Evolutionary conservation across 805 yeast genomes (phyloP).

Genomic region (Cyberlindnera suaveolens): DNA sequence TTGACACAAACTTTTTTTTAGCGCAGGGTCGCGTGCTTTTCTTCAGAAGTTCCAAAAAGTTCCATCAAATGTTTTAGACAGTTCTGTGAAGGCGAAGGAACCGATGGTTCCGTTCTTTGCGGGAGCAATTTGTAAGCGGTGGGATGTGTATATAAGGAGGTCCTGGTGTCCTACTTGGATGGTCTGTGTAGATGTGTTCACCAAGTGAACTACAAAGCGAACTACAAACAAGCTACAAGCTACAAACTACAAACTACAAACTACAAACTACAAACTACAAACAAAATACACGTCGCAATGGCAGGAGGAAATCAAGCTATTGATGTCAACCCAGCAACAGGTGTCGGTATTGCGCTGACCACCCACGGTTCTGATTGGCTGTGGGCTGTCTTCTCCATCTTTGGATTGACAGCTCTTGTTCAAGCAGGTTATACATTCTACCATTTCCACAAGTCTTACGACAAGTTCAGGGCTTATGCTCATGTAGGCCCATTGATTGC

Average conservation of each 20-base stretch:
- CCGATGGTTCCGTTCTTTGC: too few species aligned
- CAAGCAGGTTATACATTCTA: constrained; percentile 21
- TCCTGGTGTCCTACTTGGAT: too few species aligned
- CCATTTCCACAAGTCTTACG: constrained; percentile 16
- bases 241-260: constrained; percentile 1
- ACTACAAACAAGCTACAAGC: not conserved
- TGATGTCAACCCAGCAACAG: constrained; percentile 17
- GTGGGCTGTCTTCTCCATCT: constrained; percentile 54
- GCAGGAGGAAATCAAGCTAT: constrained; percentile 22
- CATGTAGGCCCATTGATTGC: constrained; percentile 38
- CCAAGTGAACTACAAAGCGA: not conserved
- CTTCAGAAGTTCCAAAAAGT: too few species aligned
- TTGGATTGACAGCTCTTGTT: constrained; percentile 32
- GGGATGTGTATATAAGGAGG: too few species aligned
- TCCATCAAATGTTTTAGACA: too few species aligned
- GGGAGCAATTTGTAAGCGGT: too few species aligned
- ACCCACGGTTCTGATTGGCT: constrained; percentile 60
- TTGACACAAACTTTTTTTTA: too few species aligned
- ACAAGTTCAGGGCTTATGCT: constrained; percentile 24
- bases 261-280: constrained; percentile 1
- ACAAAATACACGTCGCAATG: constrained; percentile 5
- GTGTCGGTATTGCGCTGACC: constrained; percentile 46
- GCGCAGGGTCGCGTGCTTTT: too few species aligned
- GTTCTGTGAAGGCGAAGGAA: too few species aligned
- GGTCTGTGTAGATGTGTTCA: too few species aligned